These are phyloP conservation scores for Pseudogymnoascus sp. DNA, from an alignment of 2,329 filamentous ascomycete genomes.

Conservation along the genomic window DNA sequence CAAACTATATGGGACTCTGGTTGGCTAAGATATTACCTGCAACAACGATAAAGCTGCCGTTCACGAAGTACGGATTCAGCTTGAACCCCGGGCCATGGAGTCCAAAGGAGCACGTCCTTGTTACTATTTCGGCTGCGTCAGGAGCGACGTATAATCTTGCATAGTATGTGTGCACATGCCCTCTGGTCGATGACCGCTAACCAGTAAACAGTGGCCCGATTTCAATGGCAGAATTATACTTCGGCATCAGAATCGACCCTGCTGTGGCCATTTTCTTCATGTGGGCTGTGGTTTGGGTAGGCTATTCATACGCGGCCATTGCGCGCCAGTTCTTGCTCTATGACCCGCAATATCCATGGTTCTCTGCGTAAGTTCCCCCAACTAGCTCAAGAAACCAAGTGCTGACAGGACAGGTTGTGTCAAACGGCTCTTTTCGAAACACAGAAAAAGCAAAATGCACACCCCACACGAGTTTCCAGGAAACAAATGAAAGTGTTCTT, in stretches of 20 bases:
- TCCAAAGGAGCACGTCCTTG: constrained; percentile 25
- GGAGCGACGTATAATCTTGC: constrained; percentile 45
- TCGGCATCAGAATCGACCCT: constrained; percentile 42
- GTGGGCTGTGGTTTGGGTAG: constrained; percentile 49
- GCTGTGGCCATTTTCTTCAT: constrained; percentile 52
- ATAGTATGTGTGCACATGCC: constrained; percentile 23
- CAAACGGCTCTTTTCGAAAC: constrained; percentile 53
- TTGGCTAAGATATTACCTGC: constrained; percentile 38
- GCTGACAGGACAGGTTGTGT: constrained; percentile 28
- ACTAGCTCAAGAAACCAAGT: constrained; percentile 15
- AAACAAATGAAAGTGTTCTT: constrained; percentile 53
- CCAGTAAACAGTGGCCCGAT: constrained; percentile 33
- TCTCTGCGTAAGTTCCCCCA: constrained; percentile 32
- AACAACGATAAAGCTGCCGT: constrained; percentile 36
- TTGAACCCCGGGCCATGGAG: constrained; percentile 26
- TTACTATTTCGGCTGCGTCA: constrained; percentile 41
- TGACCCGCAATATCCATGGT: constrained; percentile 49
- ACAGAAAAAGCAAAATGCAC: constrained; percentile 43
- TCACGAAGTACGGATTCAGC: constrained; percentile 34
- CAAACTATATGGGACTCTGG: constrained; percentile 39
- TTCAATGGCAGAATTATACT: constrained; percentile 49
- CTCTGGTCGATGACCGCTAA: background rate
- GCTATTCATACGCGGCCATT: constrained; percentile 51
- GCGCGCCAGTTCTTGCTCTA: constrained; percentile 50
- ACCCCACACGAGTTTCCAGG: constrained; percentile 39